Conservation (phyloP, 2,329 filamentous ascomycete species). For the Thelonectria olida region DNA sequence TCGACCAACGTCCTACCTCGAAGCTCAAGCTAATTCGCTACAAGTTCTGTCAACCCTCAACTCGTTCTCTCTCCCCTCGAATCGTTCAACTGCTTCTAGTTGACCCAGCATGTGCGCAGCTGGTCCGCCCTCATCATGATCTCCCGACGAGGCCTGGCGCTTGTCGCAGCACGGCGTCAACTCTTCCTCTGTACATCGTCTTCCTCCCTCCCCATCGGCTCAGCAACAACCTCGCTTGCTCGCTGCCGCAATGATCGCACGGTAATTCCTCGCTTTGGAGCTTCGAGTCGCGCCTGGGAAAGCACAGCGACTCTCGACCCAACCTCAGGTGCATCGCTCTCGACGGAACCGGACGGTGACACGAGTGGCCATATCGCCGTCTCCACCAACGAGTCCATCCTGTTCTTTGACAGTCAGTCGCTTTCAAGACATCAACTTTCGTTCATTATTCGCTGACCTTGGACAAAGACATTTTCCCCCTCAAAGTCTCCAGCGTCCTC, state of each 20-base stretch:
- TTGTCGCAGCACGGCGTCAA: constrained; percentile 36
- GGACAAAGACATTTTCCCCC: constrained; percentile 79
- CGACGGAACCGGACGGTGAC: constrained; percentile 58
- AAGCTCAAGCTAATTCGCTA: not conserved
- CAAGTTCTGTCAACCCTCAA: not conserved
- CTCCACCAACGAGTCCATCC: constrained; percentile 78
- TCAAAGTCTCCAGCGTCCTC: constrained; percentile 68
- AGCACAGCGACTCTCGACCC: constrained; percentile 32
- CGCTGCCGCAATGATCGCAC: constrained; percentile 19
- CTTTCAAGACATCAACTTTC: not conserved
- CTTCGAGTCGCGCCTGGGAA: constrained; percentile 34
- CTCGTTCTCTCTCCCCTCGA: not conserved
- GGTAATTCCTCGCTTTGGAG: constrained; percentile 8
- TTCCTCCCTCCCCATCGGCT: constrained; percentile 14
- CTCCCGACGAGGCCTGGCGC: constrained; percentile 37
- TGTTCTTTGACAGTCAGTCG: constrained; percentile 86
- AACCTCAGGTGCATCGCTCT: constrained; percentile 15
- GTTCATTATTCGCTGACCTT: constrained; percentile 2
- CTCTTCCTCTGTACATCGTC: constrained; percentile 21
- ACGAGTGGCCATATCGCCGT: constrained; percentile 85
- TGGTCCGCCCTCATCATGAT: constrained; percentile 39
- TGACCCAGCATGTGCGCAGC: constrained; percentile 19
- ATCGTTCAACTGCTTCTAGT: not conserved
- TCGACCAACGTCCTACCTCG: constrained; percentile 15
- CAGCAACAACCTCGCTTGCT: constrained; percentile 21